Base-by-base conservation (phyloP, 441 rosid genomes). In the Arabidopsis hybrid region DNA sequence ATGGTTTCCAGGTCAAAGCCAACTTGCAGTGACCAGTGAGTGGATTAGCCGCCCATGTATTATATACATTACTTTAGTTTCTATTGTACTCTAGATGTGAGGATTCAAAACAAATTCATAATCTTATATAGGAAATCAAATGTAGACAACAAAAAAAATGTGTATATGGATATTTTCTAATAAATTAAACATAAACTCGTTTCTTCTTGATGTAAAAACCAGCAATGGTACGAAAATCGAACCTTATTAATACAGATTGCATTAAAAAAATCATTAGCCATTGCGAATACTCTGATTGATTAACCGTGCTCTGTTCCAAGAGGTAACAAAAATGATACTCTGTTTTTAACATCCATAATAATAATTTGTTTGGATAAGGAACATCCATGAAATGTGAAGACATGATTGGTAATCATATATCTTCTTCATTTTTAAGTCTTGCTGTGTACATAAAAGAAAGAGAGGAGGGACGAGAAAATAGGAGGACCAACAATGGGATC, bases 401-500 rank as follows among this genome's bases (percentile, higher is more conserved):
- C 7, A n/a, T 55, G 18, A 31, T 3, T 31, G 39, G 60, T 13
- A 13, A 55, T 31, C 38, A 55, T 55, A 5, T 34, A 56, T 8
- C 6, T 1, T 4, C 5, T 16, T 16, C 32, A 42, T 6, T 45
- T 45, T 45, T n/a, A 13, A 42, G 47, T 42, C 0, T 12, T n/a
- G n/a, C n/a, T 42, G 17, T 49, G 53, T 40, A 6, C 12, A 14
- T 71, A 62, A 52, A 42, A 42, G 17, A 50, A 21, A 42, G n/a
- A 40, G 67, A 72, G 14, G 12, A 6, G 1, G 10, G 17, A 7
- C 55, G 67, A 67, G 17, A 59, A 67, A 66, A 4, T 6, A 59
- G 61, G 61, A 59, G 53, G 8, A 40, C 73, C 72, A 65, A 35
- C 6, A n/a, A 55, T 64, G 58, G 8, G 50, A 55, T 55, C 16